These are phyloP conservation scores for Colletotrichum lentis DNA, from an alignment of 2,329 filamentous ascomycete genomes.

Conservation along the genomic window DNA sequence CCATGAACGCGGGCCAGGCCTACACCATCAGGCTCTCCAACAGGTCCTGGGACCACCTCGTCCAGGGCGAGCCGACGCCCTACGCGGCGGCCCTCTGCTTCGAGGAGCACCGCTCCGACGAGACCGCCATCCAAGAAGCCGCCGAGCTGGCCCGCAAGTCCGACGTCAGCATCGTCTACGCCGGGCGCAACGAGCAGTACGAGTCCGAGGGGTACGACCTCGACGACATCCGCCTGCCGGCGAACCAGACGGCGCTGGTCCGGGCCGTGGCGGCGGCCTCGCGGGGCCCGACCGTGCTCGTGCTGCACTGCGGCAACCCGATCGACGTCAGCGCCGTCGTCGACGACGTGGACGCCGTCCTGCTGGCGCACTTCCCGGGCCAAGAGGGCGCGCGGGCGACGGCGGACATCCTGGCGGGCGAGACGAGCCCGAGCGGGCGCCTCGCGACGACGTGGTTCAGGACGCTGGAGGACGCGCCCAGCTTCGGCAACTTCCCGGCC, in stretches of 20 bases:
- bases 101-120: constrained; percentile 30
- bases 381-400: constrained; percentile 35
- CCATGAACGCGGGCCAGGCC: constrained; percentile 23
- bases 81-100: constrained; percentile 35
- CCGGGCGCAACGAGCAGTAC: constrained; percentile 36
- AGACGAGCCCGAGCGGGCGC: constrained; percentile 33
- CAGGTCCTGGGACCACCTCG: constrained; percentile 23
- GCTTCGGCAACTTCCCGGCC: constrained; percentile 34
- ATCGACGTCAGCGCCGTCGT: constrained; percentile 34
- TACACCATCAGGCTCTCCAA: constrained; percentile 35
- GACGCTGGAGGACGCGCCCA: constrained; percentile 32
- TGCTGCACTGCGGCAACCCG: constrained; percentile 28
- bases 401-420: constrained; percentile 32
- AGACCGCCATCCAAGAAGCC: constrained; percentile 27
- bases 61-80: constrained; percentile 31
- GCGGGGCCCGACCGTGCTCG: constrained; percentile 20
- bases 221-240: constrained; percentile 31
- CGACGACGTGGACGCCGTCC: constrained; percentile 31
- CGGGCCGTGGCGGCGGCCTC: constrained; percentile 34
- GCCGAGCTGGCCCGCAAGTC: constrained; percentile 23
- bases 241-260: constrained; percentile 32
- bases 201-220: constrained; percentile 38
- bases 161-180: constrained; percentile 35
- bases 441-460: constrained; percentile 37
- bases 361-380: constrained; percentile 35